phyloP scores from a whole-genome alignment of 1,139 yeast genomes.

The Taiozyma sp. region DNA sequence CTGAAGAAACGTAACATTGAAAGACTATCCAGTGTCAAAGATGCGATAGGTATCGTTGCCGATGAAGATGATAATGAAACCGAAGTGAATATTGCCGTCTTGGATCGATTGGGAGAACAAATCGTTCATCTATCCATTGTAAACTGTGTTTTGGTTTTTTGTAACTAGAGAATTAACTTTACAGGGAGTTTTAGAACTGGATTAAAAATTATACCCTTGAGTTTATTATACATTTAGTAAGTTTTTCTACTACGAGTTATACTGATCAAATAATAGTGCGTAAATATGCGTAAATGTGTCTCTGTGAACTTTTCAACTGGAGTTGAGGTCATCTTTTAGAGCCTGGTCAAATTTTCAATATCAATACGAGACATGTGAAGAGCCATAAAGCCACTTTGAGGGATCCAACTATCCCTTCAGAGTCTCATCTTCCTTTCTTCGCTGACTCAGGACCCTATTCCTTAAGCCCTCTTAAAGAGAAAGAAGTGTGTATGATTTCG shows the following conservation, averaged over 20 bases:
- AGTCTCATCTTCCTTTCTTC: neutral
- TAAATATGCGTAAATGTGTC: neutral
- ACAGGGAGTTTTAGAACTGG: neutral
- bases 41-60: neutral
- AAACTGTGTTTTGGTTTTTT: neutral
- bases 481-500: neutral
- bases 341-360: no score
- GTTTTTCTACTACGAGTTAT: neutral
- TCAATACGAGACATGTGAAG: neutral
- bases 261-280: neutral
- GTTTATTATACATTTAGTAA: neutral
- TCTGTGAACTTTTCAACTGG: neutral
- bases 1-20: slow-evolving; percentile 33
- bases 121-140: slow-evolving; percentile 36
- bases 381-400: neutral
- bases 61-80: slow-evolving; percentile 16
- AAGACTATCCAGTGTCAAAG: slow-evolving; percentile 21
- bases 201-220: neutral
- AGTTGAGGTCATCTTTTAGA: no score
- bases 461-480: neutral
- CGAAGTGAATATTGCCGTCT: slow-evolving; percentile 33
- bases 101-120: slow-evolving; percentile 41
- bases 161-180: no score
- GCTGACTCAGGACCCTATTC: neutral
- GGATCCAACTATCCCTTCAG: neutral